Evolutionary conservation across 257 asterid genomes (phyloP), one percentile per base, ranked within the genome.

Genomic region (Lycium barbarum): DNA sequence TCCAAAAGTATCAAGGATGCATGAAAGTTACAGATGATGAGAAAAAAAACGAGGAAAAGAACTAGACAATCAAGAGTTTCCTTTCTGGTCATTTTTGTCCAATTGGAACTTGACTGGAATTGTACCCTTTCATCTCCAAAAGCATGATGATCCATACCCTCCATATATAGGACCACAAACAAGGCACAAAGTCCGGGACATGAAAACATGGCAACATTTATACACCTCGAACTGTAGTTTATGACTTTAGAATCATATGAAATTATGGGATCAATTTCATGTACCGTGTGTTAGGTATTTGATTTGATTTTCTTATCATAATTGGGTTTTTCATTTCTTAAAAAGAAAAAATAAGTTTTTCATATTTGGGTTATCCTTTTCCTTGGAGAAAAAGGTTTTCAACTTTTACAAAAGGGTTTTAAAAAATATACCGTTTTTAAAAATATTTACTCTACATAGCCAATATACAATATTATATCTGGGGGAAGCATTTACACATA

Each of bases 11-110:
- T 26, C 45, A 76, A 53, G 49, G 82, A 51, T 53, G 8, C 40
- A 76, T 76, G 63, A 53, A 76, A 76, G 59, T 76, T 76, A 26
- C 26, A 22, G 43, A 76, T 76, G 33, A 43, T 51, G 63, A 51
- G 65, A 53, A 14, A 76, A 26, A 38, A 76, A 76, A 76, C 82
- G 47, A 76, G 59, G 40, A 74, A 76, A 54, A 51, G 82, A 3
- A 26, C 47, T 76, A 76, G 82, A 76, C 82, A 53, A 76, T 76
- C 82, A 76, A 76, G 82, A 76, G 9, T 53, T 76, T 76, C 82
- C 65, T 17, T 76, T 76, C 57, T 76, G 20, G 26, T 76, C 47
- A 76, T 76, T 76, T 76, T 26, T 76, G 65, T 76, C 51, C 65
- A 26, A 53, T 76, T 53, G 35, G 5, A 76, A 76, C 65, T 76